These are phyloP conservation scores for Pelargonium hybrid DNA, from an alignment of 441 rosid genomes.

Conservation along the genomic window DNA sequence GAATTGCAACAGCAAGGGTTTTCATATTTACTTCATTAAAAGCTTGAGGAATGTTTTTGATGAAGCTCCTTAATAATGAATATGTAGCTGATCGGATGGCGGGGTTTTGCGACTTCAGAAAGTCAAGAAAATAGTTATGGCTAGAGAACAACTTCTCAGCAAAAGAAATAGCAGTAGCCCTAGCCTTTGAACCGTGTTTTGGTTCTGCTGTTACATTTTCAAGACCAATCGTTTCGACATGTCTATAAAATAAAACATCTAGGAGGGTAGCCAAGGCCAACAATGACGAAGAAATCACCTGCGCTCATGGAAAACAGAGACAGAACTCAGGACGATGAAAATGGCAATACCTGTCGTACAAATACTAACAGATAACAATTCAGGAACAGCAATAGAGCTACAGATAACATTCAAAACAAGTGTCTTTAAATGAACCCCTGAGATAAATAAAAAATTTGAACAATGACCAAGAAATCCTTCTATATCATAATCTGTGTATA, in stretches of 20 bases:
- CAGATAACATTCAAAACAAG: neutral
- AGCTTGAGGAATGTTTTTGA: conserved; percentile 61
- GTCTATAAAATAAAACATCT: conserved; percentile 51
- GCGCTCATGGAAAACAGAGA: conserved; percentile 20
- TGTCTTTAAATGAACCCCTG: neutral
- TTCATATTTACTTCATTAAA: conserved; percentile 54
- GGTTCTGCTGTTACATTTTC: conserved; percentile 46
- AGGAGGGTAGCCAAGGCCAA: conserved; percentile 82
- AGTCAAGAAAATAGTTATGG: conserved; percentile 64
- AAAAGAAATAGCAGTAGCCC: conserved; percentile 49
- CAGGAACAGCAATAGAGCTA: neutral
- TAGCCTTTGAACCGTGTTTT: conserved; percentile 70
- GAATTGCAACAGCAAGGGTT: conserved; percentile 54
- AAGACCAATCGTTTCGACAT: conserved; percentile 49
- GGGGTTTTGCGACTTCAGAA: conserved; percentile 61
- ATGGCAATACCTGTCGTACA: neutral
- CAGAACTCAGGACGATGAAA: neutral
- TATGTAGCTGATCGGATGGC: conserved; percentile 73
- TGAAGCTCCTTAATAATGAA: conserved; percentile 53
- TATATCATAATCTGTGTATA: neutral
- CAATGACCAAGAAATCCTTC: neutral
- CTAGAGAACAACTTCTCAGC: conserved; percentile 64
- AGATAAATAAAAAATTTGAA: neutral
- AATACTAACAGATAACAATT: conserved; percentile 1
- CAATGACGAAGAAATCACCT: conserved; percentile 79